phyloP scores from a whole-genome alignment of 2,329 filamentous ascomycete genomes.

The Phymatotrichopsis omnivora region DNA sequence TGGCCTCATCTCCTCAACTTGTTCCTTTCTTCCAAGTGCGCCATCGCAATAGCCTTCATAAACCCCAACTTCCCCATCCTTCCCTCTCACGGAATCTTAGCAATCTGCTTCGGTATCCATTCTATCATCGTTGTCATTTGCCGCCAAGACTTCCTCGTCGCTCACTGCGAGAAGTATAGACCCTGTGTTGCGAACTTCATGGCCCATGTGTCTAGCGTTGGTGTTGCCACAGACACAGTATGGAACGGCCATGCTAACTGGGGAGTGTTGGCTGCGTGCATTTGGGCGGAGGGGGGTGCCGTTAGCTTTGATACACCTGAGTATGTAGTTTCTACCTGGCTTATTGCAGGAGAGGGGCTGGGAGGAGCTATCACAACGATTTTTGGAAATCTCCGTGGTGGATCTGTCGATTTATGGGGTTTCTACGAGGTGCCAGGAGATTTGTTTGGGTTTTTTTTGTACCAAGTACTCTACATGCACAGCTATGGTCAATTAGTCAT shows the following conservation, averaged over 20 bases:
- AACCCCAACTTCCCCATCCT: slow-evolving; percentile 48
- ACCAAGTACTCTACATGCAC: too few relatives aligned
- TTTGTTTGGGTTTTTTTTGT: too few relatives aligned
- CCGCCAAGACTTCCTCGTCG: slow-evolving; percentile 47
- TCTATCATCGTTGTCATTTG: slow-evolving; percentile 45
- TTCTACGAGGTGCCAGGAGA: slow-evolving; percentile 37
- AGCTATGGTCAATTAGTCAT: too few relatives aligned
- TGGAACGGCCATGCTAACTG: slow-evolving; percentile 49
- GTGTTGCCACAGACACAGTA: slow-evolving; percentile 49
- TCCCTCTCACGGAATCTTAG: slow-evolving; percentile 46
- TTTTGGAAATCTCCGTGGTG: slow-evolving; percentile 38
- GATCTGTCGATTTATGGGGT: slow-evolving; percentile 37
- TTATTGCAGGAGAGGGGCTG: slow-evolving; percentile 54
- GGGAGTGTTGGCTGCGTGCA: slow-evolving; percentile 43
- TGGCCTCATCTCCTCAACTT: slow-evolving; percentile 39
- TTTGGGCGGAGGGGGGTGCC: slow-evolving; percentile 47
- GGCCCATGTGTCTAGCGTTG: slow-evolving; percentile 49
- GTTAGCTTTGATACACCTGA: slow-evolving; percentile 48
- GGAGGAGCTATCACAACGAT: slow-evolving; percentile 53
- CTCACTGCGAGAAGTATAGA: slow-evolving; percentile 45
- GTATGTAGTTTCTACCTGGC: slow-evolving; percentile 50
- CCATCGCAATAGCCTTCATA: slow-evolving; percentile 53
- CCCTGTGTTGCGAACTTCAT: slow-evolving; percentile 53
- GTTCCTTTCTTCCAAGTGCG: slow-evolving; percentile 57
- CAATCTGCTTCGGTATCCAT: slow-evolving; percentile 46